Conservation (phyloP, 345 rosid species). For the Erucastrum elatum region DNA sequence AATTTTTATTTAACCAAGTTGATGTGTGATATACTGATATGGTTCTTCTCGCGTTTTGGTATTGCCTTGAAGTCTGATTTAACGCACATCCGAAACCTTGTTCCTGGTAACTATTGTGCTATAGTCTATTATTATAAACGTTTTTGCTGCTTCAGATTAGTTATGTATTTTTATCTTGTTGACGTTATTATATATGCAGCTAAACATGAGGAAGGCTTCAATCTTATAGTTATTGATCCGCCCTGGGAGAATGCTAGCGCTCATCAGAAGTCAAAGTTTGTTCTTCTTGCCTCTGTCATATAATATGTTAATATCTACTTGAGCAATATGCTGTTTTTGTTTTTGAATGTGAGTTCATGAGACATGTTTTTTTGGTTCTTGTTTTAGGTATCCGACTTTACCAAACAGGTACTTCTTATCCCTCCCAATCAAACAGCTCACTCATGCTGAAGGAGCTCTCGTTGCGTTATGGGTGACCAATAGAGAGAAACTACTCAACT, state of each 20-base stretch:
- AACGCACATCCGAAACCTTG: constrained; percentile 70
- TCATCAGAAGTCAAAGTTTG: constrained; percentile 71
- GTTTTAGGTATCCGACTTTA: constrained; percentile 76
- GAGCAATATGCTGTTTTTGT: background rate
- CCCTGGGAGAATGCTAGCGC: constrained; percentile 97
- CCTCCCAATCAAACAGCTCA: constrained; percentile 54
- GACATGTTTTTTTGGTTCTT: too few species aligned
- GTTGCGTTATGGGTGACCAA: constrained; percentile 94
- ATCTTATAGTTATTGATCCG: constrained; percentile 79
- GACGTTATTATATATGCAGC: constrained; percentile 46
- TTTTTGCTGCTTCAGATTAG: constrained; percentile 9
- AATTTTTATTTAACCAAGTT: background rate
- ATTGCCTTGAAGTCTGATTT: constrained; percentile 68
- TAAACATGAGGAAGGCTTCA: constrained; percentile 56
- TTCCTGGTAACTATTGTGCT: constrained; percentile 65
- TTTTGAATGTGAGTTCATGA: too few species aligned
- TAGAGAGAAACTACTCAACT: constrained; percentile 71
- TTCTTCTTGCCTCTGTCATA: background rate
- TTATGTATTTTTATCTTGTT: background rate
- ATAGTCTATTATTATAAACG: background rate
- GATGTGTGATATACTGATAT: constrained; percentile 7
- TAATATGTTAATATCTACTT: background rate
- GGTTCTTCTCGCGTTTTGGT: constrained; percentile 25
- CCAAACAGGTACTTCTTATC: constrained; percentile 80
- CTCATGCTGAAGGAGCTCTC: constrained; percentile 22